Conservation (phyloP, 176 grass and related monocot species). For the Musa itinerans region DNA sequence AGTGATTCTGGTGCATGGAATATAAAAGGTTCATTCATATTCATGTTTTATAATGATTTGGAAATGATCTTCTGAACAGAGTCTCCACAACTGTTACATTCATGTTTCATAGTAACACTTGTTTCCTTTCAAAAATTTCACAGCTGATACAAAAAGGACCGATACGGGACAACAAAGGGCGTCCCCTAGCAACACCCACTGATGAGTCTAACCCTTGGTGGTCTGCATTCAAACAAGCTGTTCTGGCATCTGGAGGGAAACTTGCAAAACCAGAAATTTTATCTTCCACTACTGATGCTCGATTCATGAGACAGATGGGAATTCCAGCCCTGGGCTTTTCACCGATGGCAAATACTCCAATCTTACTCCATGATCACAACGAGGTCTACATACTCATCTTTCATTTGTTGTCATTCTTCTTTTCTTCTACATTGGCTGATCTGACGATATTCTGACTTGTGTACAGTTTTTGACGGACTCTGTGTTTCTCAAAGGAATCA, state of each 20-base stretch:
- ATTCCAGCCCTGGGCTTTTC: conserved; percentile 86
- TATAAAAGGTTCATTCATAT: background rate
- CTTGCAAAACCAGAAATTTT: conserved; percentile 80
- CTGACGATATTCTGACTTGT: background rate
- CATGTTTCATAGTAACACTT: background rate
- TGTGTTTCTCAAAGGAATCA: conserved; percentile 72
- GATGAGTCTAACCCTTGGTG: conserved; percentile 88
- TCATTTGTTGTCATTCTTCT: background rate
- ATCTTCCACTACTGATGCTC: conserved; percentile 66
- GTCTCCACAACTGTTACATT: background rate
- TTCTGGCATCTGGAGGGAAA: conserved; percentile 49
- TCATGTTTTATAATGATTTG: background rate
- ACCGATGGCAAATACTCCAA: conserved; percentile 73
- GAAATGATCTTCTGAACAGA: background rate
- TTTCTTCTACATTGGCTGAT: background rate
- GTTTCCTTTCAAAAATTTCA: background rate
- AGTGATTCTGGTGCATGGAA: background rate
- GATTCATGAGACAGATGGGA: conserved; percentile 69
- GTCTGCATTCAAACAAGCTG: conserved; percentile 54
- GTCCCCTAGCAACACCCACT: conserved; percentile 39
- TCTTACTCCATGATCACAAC: conserved; percentile 84
- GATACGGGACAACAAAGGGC: conserved; percentile 34
- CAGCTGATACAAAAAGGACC: conserved; percentile 59
- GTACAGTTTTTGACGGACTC: conserved; percentile 78
- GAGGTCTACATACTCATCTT: conserved; percentile 35